Conservation (phyloP, 495 filamentous ascomycete genomes). For the Penicillium pancosmium region DNA sequence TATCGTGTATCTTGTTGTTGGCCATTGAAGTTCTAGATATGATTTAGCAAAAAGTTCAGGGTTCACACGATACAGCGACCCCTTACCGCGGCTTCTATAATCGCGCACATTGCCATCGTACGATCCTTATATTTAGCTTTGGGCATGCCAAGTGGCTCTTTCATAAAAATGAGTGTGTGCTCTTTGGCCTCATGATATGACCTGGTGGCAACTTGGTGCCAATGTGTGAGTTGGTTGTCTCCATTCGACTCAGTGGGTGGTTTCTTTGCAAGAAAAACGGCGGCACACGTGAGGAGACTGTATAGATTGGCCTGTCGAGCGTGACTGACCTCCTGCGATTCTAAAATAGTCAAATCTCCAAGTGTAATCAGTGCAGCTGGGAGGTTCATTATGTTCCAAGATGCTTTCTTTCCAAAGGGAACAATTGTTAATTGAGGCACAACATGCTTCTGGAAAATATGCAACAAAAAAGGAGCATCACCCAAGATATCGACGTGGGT, state of each 20-base stretch:
- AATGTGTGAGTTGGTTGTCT: not conserved
- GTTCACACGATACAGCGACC: not conserved
- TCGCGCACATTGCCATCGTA: constrained; percentile 32
- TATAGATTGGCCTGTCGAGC: constrained; percentile 31
- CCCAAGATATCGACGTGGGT: constrained; percentile 11
- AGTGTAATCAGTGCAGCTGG: constrained; percentile 26
- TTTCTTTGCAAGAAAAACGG: constrained; percentile 20
- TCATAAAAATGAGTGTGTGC: constrained; percentile 11
- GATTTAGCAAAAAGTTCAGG: not conserved
- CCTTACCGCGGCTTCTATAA: constrained; percentile 32
- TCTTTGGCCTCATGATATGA: constrained; percentile 22
- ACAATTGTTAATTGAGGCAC: constrained; percentile 26
- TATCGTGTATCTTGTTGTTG: constrained; percentile 26
- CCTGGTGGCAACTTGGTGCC: not conserved
- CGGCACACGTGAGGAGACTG: constrained; percentile 25
- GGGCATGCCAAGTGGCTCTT: not conserved
- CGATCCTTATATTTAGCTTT: constrained; percentile 37
- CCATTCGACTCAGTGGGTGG: constrained; percentile 12
- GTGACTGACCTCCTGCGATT: constrained; percentile 25
- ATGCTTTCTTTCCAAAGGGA: constrained; percentile 24
- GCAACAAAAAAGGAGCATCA: constrained; percentile 28
- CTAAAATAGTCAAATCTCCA: constrained; percentile 29
- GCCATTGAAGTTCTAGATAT: constrained; percentile 19
- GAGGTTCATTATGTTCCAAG: constrained; percentile 29
- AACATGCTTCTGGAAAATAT: constrained; percentile 30